Percentiles rank a stretch among this genome's conserved stretches.
Conservation (phyloP, 2,329 filamentous ascomycete genomes). For the Colletotrichum somersetense region DNA sequence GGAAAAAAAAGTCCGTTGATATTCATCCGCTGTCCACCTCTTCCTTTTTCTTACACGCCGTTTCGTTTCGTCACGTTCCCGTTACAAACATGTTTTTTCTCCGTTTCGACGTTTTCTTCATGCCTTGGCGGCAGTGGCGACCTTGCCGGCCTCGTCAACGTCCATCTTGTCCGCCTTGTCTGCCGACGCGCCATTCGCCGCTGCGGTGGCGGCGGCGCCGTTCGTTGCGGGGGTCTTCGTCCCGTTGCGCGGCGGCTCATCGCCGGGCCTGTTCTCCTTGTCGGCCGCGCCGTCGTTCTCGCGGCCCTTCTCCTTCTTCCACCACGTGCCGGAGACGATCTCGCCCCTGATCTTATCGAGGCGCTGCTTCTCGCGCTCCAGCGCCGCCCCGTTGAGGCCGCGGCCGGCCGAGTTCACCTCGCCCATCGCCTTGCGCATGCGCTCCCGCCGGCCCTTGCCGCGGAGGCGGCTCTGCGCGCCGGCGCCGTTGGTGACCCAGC, state of each 20-base stretch:
- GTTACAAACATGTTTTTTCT: background rate
- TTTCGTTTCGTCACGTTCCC: background rate
- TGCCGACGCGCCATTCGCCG: background rate
- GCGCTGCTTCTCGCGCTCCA: slow-evolving; percentile 38
- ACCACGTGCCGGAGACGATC: slow-evolving; percentile 51
- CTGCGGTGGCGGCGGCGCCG: background rate
- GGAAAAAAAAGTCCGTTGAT: background rate
- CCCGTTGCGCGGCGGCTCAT: slow-evolving; percentile 24
- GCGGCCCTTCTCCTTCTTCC: slow-evolving; percentile 47
- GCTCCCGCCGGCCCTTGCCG: slow-evolving; percentile 67
- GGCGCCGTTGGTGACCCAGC: slow-evolving; percentile 86
- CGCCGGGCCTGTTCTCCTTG: slow-evolving; percentile 60
- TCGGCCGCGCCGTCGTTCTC: slow-evolving; percentile 47
- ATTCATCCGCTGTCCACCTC: slow-evolving; percentile 14
- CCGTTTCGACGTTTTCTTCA: background rate
- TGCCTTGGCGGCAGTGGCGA: background rate
- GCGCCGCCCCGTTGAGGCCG: slow-evolving; percentile 38
- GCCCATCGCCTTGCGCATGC: slow-evolving; percentile 68
- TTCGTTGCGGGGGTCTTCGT: background rate
- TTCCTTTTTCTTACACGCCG: background rate
- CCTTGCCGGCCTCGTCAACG: slow-evolving; percentile 8
- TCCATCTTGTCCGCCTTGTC: slow-evolving; percentile 28
- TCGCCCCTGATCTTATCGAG: slow-evolving; percentile 47
- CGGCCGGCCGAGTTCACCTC: slow-evolving; percentile 58
- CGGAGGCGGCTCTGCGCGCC: slow-evolving; percentile 68